Base-by-base conservation (phyloP, 768 basidiomycete species). In the Pleurotus tuber-regium region DNA sequence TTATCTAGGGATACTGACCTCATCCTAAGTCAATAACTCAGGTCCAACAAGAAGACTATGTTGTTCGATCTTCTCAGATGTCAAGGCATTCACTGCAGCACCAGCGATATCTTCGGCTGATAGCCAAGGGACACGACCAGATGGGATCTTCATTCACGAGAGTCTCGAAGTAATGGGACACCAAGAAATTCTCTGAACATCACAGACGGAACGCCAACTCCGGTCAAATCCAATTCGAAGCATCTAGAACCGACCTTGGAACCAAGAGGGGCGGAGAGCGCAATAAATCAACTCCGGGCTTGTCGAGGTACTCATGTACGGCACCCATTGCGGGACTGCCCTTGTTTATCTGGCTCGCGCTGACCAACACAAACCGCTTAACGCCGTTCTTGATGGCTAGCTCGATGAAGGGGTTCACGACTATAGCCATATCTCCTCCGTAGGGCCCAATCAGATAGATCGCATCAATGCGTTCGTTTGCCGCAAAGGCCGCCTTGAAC, bases 251-350 rank as follows among this genome's bases (percentile, higher is more conserved):
- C 7, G 39, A 71, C 72, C 69, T 21, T 63, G 64, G 52, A 73
- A 73, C 68, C 66, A 70, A 7, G 72, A 68, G 1, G 72, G 72
- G 1, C 71, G 58, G 12, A 75, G 40, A 14, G 67, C 62, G 16
- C 58, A 57, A 51, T 68, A 71, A n/a, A 26, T 73, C 69, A 2
- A 70, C 61, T 1, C 63, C 65, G 21, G 59, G 47, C n/a, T 61
- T 54, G 11, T 55, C 59, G 9, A 75, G 59, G 40, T 72, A 71
- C 48, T 67, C 61, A 23, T 72, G 73, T 3, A 70, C 58, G 38
- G 62, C 59, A 2, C 72, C 71, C 31, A 58, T 54, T 6, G 56
- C 50, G 0, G 54, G 50, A 1, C 54, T 59, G 16, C 69, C 70
- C 24, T 53, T 59, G 1, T 59, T 57, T 28, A 64, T 21, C 11